Conservation (phyloP, 2,329 filamentous ascomycete genomes). For the Sordariomycetes sp. region DNA sequence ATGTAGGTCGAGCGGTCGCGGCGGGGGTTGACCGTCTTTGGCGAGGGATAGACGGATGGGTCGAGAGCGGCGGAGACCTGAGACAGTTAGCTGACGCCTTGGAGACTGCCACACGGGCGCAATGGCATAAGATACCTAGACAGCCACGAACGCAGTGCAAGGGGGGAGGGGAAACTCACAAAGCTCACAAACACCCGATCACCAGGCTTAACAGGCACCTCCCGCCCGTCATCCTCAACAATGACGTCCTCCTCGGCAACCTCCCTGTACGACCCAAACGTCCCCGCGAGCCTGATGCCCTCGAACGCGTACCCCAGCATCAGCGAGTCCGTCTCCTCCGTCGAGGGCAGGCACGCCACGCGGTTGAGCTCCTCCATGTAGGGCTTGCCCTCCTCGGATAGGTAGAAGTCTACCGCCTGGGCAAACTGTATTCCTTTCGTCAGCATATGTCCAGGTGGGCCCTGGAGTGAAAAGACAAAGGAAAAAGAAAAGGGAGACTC, state of each 20-base stretch:
- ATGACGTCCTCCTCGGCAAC: conserved; percentile 26
- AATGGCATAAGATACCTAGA: no score
- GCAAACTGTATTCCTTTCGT: conserved; percentile 36
- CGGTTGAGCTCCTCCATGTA: conserved; percentile 48
- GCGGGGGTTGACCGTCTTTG: conserved; percentile 45
- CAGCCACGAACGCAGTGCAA: no score
- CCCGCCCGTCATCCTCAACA: conserved; percentile 34
- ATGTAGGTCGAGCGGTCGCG: conserved; percentile 53
- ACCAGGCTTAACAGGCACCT: conserved; percentile 37
- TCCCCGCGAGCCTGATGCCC: conserved; percentile 54
- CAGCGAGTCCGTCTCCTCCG: conserved; percentile 44
- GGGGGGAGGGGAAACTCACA: conserved; percentile 18
- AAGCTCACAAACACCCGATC: conserved; percentile 53
- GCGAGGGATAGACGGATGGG: conserved; percentile 43
- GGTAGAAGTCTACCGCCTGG: conserved; percentile 60
- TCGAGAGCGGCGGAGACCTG: conserved; percentile 39
- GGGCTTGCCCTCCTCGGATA: conserved; percentile 38
- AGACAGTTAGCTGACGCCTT: background rate
- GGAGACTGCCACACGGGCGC: no score
- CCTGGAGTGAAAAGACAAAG: no score
- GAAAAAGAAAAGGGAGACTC: conserved; percentile 13
- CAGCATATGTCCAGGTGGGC: no score
- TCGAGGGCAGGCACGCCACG: conserved; percentile 39
- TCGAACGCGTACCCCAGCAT: conserved; percentile 61
- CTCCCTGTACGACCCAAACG: conserved; percentile 44